Percentiles rank a stretch among this genome's conserved stretches.
These are phyloP conservation scores for Epichloe typhina DNA, from an alignment of 2,329 filamentous ascomycete genomes.

Conservation along the genomic window DNA sequence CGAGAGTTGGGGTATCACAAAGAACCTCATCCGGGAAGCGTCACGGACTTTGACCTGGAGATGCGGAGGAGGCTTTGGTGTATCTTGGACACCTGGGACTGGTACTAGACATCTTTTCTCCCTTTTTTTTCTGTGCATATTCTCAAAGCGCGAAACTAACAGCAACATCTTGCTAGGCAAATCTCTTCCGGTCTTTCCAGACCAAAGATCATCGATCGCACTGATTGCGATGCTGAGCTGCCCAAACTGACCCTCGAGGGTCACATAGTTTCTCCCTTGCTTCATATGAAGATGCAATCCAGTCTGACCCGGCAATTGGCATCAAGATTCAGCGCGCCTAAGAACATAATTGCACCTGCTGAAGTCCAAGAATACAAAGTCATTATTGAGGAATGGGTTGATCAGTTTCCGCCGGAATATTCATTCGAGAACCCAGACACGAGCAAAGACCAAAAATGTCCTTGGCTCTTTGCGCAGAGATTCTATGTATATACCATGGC, in stretches of 20 bases:
- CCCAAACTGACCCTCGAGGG: constrained; percentile 17
- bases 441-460: constrained; percentile 23
- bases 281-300: constrained; percentile 19
- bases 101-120: constrained; percentile 11
- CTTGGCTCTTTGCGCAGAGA: constrained; percentile 33
- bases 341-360: constrained; percentile 13
- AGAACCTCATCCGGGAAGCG: constrained; percentile 8
- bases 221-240: constrained; percentile 14
- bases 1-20: constrained; percentile 17
- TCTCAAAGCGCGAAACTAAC: background rate
- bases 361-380: constrained; percentile 15
- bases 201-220: constrained; percentile 18
- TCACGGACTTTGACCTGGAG: constrained; percentile 18
- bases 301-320: constrained; percentile 13
- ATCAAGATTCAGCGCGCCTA: constrained; percentile 13
- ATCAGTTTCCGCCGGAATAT: constrained; percentile 27
- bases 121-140: background rate
- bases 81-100: constrained; percentile 21
- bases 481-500: constrained; percentile 30
- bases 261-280: constrained; percentile 14
- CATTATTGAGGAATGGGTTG: constrained; percentile 27
- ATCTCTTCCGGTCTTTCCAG: constrained; percentile 20
- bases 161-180: constrained; percentile 14
- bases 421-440: constrained; percentile 25
- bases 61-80: constrained; percentile 20